These are phyloP conservation scores for Chytriomyces sp. DNA, from an alignment of 192 early-diverging fungal species.

Conservation along the genomic window DNA sequence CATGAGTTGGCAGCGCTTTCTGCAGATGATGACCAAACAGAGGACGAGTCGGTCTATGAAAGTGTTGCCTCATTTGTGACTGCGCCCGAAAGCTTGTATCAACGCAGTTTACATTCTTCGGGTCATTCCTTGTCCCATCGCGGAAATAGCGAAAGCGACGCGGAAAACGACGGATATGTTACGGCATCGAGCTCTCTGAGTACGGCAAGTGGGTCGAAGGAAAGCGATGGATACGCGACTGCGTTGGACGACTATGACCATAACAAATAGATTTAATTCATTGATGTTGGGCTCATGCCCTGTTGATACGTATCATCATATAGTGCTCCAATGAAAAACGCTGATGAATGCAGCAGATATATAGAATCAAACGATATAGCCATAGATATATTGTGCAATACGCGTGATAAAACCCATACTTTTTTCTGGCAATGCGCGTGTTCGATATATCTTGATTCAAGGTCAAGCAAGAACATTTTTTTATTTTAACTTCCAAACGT, in stretches of 20 bases:
- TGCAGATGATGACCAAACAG: neutral
- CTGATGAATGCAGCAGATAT: too few species aligned
- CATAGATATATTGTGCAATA: too few species aligned
- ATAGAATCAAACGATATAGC: too few species aligned
- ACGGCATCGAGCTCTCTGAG: neutral
- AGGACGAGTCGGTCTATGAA: neutral
- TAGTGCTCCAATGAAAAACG: too few species aligned
- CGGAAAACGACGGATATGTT: neutral
- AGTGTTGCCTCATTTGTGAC: neutral
- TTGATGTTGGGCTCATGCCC: too few species aligned
- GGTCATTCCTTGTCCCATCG: neutral
- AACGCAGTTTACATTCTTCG: neutral
- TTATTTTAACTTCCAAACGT: too few species aligned
- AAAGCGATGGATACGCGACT: neutral
- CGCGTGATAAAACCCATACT: too few species aligned
- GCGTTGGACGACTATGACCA: neutral
- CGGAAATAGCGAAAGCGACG: neutral
- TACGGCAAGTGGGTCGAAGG: neutral
- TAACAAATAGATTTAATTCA: slow-evolving; percentile 1
- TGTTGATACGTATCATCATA: neutral
- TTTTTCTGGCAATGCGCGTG: too few species aligned
- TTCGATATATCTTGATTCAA: too few species aligned
- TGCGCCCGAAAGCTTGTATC: neutral
- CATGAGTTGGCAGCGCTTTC: neutral
- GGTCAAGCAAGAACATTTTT: too few species aligned